These are phyloP conservation scores for Amaranthus hypochondriacus DNA, from an alignment of 148 eudicot species.

Conservation along the genomic window DNA sequence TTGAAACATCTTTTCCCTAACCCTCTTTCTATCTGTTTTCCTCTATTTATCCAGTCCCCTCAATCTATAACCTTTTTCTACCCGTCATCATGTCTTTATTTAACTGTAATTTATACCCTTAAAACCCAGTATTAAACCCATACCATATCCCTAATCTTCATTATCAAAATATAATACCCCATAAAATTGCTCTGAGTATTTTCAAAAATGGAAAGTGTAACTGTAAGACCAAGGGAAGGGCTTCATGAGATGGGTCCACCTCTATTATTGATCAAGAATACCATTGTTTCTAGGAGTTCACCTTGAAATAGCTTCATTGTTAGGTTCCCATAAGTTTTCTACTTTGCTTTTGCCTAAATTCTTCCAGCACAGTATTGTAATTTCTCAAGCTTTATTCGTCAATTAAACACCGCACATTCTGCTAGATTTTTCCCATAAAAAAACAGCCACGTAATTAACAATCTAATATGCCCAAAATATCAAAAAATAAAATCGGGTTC, in stretches of 20 bases:
- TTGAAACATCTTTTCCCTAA: neutral
- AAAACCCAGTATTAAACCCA: neutral
- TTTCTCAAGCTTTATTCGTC: slow-evolving; percentile 86
- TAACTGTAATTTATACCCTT: neutral
- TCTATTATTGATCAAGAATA: slow-evolving; percentile 70
- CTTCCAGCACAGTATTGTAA: slow-evolving; percentile 58
- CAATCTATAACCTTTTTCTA: slow-evolving; percentile 32
- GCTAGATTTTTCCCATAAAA: too few species aligned
- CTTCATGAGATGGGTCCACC: slow-evolving; percentile 73
- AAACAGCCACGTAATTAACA: too few species aligned
- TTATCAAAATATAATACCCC: neutral
- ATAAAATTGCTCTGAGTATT: neutral
- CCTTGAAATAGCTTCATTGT: slow-evolving; percentile 71
- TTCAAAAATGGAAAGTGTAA: slow-evolving; percentile 29
- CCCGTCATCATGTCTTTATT: neutral
- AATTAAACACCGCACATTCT: slow-evolving; percentile 50
- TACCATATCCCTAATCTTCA: neutral
- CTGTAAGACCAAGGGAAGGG: slow-evolving; percentile 62
- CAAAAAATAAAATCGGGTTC: too few species aligned
- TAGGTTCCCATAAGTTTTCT: slow-evolving; percentile 53
- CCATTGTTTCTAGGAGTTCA: slow-evolving; percentile 75
- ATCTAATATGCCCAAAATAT: too few species aligned
- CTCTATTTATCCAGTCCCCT: neutral
- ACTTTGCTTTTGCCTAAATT: slow-evolving; percentile 55
- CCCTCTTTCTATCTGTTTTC: neutral